phyloP scores from a whole-genome alignment of 495 filamentous ascomycete genomes.

The Talaromyces wortmannii region DNA sequence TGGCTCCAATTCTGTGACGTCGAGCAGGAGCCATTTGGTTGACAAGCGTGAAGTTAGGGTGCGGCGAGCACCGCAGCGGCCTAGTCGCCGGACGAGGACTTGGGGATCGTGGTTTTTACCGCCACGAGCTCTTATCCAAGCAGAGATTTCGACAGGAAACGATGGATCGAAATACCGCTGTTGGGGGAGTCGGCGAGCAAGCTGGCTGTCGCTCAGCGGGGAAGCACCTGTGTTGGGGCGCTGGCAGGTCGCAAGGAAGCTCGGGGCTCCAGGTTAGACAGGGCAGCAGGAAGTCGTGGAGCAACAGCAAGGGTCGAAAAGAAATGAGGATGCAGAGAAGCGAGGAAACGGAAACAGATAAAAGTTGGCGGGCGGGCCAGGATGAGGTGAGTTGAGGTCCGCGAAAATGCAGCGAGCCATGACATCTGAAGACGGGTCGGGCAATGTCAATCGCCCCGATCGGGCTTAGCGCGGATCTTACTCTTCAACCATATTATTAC shows the following conservation, averaged over 20 bases:
- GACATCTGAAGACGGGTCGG: slow-evolving; percentile 16
- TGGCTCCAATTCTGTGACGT: slow-evolving; percentile 68
- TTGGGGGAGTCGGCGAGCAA: background rate
- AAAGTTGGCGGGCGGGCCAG: background rate
- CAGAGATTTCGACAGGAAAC: background rate
- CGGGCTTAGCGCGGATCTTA: slow-evolving; percentile 14
- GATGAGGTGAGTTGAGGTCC: background rate
- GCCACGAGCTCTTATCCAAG: background rate
- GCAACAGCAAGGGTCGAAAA: slow-evolving; percentile 9
- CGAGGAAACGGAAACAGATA: slow-evolving; percentile 2
- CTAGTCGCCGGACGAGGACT: background rate
- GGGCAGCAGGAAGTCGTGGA: slow-evolving; percentile 15
- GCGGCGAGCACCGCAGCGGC: slow-evolving; percentile 1
- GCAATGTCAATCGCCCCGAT: slow-evolving; percentile 20
- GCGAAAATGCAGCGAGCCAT: slow-evolving; percentile 6
- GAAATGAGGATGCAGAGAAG: slow-evolving; percentile 12
- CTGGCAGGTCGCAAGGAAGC: background rate
- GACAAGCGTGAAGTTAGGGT: background rate
- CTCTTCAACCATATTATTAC: no score
- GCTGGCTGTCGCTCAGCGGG: background rate
- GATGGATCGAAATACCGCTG: background rate
- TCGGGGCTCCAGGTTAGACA: background rate
- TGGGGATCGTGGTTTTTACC: background rate
- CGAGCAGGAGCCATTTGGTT: slow-evolving; percentile 50
- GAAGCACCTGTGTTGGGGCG: background rate